Percentiles rank a stretch among this genome's conserved stretches.
Evolutionary conservation across 306 rosid species (phyloP).

Genomic region (Amphicarpaea edgeworthii): DNA sequence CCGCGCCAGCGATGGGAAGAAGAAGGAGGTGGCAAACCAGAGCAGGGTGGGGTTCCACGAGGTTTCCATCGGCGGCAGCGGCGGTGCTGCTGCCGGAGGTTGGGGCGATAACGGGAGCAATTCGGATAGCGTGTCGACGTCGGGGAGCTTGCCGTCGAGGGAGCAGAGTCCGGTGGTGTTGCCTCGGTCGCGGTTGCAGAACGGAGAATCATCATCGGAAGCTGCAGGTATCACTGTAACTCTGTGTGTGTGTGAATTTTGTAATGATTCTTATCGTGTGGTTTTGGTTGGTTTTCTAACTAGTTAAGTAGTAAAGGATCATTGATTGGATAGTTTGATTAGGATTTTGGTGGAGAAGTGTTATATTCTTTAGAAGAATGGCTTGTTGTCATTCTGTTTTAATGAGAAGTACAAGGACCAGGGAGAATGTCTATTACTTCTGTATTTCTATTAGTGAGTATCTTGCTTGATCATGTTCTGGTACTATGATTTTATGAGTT

Average conservation of each 20-base stretch:
- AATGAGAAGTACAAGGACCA: not conserved
- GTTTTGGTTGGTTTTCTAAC: slow-evolving; percentile 6
- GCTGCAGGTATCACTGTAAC: slow-evolving; percentile 57
- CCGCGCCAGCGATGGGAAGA: slow-evolving; percentile 51
- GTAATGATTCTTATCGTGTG: slow-evolving; percentile 7
- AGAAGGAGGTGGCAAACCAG: slow-evolving; percentile 60
- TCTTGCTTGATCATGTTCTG: not conserved
- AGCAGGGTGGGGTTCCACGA: slow-evolving; percentile 61
- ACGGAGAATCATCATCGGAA: slow-evolving; percentile 72
- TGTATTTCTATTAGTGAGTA: not conserved
- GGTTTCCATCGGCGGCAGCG: slow-evolving; percentile 41
- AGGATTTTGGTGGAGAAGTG: not conserved
- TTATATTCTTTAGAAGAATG: not conserved
- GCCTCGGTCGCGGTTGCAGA: slow-evolving; percentile 69
- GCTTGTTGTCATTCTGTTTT: not conserved
- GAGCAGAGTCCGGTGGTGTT: slow-evolving; percentile 76
- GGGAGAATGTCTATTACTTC: not conserved
- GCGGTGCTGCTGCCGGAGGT: not conserved
- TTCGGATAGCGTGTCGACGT: slow-evolving; percentile 60
- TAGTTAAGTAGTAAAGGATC: slow-evolving; percentile 21
- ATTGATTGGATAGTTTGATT: not conserved
- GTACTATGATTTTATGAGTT: not conserved
- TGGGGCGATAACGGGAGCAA: slow-evolving; percentile 67
- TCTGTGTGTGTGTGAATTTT: not conserved
- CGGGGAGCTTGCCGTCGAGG: slow-evolving; percentile 56